phyloP scores from a whole-genome alignment of 441 rosid species.

The Isatis lusitanica region DNA sequence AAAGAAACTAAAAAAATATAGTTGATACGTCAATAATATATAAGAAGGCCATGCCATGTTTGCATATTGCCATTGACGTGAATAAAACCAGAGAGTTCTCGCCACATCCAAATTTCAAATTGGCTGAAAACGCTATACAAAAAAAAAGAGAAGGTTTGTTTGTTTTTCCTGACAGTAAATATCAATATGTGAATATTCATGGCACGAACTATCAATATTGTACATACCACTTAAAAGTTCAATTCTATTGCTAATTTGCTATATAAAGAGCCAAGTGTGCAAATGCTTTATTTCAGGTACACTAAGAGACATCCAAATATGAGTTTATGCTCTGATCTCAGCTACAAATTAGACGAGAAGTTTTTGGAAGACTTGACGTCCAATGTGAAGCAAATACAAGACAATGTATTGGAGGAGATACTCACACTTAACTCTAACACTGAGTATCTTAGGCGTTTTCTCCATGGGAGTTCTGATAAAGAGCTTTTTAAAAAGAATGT shows the following conservation, averaged over 20 bases:
- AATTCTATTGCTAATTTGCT: background rate
- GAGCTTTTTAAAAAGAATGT: slow-evolving; percentile 49
- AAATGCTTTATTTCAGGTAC: background rate
- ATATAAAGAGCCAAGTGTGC: background rate
- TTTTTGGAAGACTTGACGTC: slow-evolving; percentile 46
- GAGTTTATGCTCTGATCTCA: slow-evolving; percentile 9
- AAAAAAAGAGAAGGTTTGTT: background rate
- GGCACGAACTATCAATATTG: too few relatives aligned
- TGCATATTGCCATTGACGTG: background rate
- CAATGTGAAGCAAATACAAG: slow-evolving; percentile 43
- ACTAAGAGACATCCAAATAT: slow-evolving; percentile 4
- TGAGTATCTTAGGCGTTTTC: slow-evolving; percentile 43
- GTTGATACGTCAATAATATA: background rate
- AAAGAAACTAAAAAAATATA: background rate
- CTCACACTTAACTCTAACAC: slow-evolving; percentile 39
- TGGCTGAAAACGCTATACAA: background rate
- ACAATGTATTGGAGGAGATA: slow-evolving; percentile 40
- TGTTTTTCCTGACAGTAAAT: background rate
- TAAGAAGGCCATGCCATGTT: background rate
- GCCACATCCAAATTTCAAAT: background rate
- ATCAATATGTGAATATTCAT: background rate
- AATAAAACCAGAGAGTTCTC: background rate
- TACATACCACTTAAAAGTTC: background rate
- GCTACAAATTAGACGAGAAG: background rate
- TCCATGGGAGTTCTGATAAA: slow-evolving; percentile 41